Evolutionary conservation across 306 rosid genomes (phyloP).

Genomic region (Gastrolobium villosum): DNA sequence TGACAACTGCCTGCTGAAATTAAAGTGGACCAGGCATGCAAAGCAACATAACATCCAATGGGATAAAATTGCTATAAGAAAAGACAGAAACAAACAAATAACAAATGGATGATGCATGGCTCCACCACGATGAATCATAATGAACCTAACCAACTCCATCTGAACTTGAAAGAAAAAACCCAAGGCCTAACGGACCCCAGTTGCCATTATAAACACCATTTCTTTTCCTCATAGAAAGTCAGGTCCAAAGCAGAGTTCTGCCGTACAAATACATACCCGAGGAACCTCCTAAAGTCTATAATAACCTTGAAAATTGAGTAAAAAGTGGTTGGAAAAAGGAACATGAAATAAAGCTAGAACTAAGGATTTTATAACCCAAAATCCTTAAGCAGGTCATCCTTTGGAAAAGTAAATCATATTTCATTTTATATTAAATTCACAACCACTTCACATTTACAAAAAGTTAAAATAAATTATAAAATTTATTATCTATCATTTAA

Average conservation of each 20-base stretch:
- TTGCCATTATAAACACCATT: conserved; percentile 16
- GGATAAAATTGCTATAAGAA: conserved; percentile 40
- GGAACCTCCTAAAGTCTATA: conserved; percentile 44
- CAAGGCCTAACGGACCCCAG: conserved; percentile 41
- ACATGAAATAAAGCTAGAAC: conserved; percentile 2
- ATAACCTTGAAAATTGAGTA: conserved; percentile 35
- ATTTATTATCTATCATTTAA: too few species aligned
- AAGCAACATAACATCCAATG: conserved; percentile 31
- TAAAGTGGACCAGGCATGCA: conserved; percentile 51
- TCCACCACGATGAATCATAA: conserved; percentile 49
- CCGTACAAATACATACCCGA: conserved; percentile 17
- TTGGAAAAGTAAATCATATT: conserved; percentile 33
- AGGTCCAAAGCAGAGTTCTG: conserved; percentile 1
- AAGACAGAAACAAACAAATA: conserved; percentile 51
- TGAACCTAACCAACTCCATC: conserved; percentile 41
- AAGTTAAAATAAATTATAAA: too few species aligned
- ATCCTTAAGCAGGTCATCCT: conserved; percentile 19
- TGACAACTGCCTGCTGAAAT: conserved; percentile 46
- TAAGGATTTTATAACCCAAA: conserved; percentile 10
- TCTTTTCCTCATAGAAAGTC: conserved; percentile 15
- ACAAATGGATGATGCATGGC: conserved; percentile 43
- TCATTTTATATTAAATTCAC: neutral
- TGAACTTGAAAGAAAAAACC: conserved; percentile 34
- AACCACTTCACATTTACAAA: neutral
- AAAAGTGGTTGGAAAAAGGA: conserved; percentile 35